Conservation (phyloP, 169 alveolate species). For the Plasmodium falciparum region DNA sequence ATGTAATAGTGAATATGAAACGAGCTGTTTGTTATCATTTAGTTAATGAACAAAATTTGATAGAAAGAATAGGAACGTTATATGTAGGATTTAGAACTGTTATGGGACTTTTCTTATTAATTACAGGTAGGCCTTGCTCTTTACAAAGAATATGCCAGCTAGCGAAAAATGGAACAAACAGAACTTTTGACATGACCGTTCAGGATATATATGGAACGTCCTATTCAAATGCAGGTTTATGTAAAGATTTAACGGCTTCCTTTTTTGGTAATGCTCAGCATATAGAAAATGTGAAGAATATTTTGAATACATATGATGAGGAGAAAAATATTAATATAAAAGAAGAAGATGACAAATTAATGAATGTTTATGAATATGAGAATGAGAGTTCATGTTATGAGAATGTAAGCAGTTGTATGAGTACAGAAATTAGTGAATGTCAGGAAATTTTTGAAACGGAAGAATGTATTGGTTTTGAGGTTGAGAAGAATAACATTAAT, state of each 20-base stretch:
- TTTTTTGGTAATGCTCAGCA: conserved; percentile 55
- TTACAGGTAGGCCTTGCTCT: conserved; percentile 38
- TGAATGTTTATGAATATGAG: not conserved
- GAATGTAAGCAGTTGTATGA: not conserved
- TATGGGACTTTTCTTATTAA: conserved; percentile 18
- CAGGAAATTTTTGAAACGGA: not conserved
- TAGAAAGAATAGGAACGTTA: conserved; percentile 27
- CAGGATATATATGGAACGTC: conserved; percentile 63
- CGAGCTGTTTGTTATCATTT: conserved; percentile 43
- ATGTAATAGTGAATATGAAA: conserved; percentile 41
- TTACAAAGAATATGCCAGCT: conserved; percentile 31
- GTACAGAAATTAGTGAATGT: no score
- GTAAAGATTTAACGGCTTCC: conserved; percentile 47
- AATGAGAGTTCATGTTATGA: not conserved
- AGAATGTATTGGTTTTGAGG: not conserved
- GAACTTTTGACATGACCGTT: conserved; percentile 66
- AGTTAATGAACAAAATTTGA: conserved; percentile 20
- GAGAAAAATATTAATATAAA: not conserved
- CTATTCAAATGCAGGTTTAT: conserved; percentile 45
- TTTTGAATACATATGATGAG: not conserved
- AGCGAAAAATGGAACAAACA: conserved; percentile 32
- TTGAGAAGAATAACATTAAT: not conserved
- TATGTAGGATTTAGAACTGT: conserved; percentile 35
- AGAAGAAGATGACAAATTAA: not conserved
- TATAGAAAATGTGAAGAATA: conserved; percentile 3